These are phyloP conservation scores for Cordyceps cicadae DNA, from an alignment of 2,329 filamentous ascomycete species.

Conservation along the genomic window DNA sequence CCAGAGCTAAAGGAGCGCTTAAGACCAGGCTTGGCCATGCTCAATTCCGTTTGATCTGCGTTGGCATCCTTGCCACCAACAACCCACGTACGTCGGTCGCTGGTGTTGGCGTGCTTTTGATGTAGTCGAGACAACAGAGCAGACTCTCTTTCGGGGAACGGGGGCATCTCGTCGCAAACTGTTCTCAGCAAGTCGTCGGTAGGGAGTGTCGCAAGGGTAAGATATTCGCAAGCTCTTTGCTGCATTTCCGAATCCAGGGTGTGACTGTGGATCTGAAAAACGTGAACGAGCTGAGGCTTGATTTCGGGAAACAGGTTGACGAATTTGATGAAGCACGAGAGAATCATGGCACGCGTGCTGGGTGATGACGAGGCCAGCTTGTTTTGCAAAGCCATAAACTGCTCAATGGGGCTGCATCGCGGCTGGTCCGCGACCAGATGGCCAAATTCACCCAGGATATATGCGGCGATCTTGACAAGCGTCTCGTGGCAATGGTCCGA, in stretches of 20 bases:
- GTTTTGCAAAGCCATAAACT: slow-evolving; percentile 83
- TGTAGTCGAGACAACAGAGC: slow-evolving; percentile 86
- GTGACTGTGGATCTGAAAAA: slow-evolving; percentile 89
- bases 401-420: slow-evolving; percentile 92
- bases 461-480: slow-evolving; percentile 93
- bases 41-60: slow-evolving; percentile 67
- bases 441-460: slow-evolving; percentile 92
- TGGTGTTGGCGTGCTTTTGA: slow-evolving; percentile 86
- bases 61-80: slow-evolving; percentile 97
- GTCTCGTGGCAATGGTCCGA: slow-evolving; percentile 93
- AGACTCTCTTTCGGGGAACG: slow-evolving; percentile 90
- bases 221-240: slow-evolving; percentile 91
- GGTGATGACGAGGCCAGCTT: slow-evolving; percentile 88
- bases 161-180: slow-evolving; percentile 97
- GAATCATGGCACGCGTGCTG: slow-evolving; percentile 82
- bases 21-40: slow-evolving; percentile 70
- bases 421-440: slow-evolving; percentile 89
- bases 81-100: slow-evolving; percentile 94
- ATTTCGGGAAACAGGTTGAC: slow-evolving; percentile 98
- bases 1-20: slow-evolving; percentile 75
- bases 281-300: slow-evolving; percentile 84
- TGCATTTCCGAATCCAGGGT: slow-evolving; percentile 92
- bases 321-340: slow-evolving; percentile 95
- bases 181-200: slow-evolving; percentile 89
- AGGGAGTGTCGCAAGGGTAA: slow-evolving; percentile 74